Evolutionary conservation across 2,329 filamentous ascomycete species (phyloP).

Genomic region (Raffaelea albimanens): DNA sequence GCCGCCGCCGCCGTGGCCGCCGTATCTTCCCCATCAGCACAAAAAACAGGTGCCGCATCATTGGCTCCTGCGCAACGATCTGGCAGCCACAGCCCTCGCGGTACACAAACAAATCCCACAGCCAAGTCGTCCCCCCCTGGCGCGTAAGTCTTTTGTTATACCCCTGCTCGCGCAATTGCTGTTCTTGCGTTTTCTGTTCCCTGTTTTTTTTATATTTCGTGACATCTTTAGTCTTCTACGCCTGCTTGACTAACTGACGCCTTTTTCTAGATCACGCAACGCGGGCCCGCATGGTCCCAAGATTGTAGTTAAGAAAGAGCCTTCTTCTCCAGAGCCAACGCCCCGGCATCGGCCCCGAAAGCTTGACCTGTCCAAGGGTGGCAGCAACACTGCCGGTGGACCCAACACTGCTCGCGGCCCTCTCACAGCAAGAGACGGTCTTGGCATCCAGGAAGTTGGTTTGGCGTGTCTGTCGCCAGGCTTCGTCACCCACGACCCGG

Average conservation of each 20-base stretch:
- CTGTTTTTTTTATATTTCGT: conserved; percentile 11
- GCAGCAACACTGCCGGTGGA: conserved; percentile 37
- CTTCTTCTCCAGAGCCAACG: conserved; percentile 72
- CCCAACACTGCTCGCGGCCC: conserved; percentile 55
- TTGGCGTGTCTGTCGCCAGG: conserved; percentile 91
- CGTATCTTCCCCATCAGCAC: conserved; percentile 31
- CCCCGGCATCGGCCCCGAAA: conserved; percentile 67
- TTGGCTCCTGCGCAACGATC: conserved; percentile 36
- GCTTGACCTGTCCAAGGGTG: conserved; percentile 65
- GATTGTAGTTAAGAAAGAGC: conserved; percentile 95
- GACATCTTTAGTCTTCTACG: neutral
- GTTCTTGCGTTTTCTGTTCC: neutral
- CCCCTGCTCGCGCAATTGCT: no score
- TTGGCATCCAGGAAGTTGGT: conserved; percentile 85
- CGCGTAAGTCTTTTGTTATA: conserved; percentile 38
- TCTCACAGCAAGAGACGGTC: conserved; percentile 66
- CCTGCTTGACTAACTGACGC: conserved; percentile 5
- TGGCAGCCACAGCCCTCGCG: conserved; percentile 45
- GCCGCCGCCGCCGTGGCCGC: conserved; percentile 23
- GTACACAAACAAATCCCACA: conserved; percentile 21
- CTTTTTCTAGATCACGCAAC: conserved; percentile 39
- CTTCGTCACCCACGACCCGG: conserved; percentile 92
- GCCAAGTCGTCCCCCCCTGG: conserved; percentile 49
- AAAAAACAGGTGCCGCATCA: conserved; percentile 30
- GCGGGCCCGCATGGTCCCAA: conserved; percentile 50